phyloP scores from a whole-genome alignment of 768 basidiomycete species.

The Trametes cubensis region DNA sequence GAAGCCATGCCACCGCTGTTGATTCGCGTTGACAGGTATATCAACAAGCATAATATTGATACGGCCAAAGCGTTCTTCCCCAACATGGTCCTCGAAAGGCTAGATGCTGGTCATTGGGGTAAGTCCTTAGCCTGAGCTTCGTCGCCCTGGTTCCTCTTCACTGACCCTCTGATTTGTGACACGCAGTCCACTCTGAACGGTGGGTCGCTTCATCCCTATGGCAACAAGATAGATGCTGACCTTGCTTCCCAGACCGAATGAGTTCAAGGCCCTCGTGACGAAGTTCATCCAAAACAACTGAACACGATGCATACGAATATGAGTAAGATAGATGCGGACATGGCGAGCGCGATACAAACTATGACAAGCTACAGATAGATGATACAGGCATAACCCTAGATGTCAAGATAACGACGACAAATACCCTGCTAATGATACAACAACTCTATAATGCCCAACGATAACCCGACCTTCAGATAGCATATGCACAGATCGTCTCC shows the following conservation, averaged over 20 bases:
- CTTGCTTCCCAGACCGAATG: constrained; percentile 47
- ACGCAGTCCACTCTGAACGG: constrained; percentile 79
- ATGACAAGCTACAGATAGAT: neutral
- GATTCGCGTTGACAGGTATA: constrained; percentile 52
- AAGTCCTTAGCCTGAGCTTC: constrained; percentile 29
- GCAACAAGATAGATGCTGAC: neutral
- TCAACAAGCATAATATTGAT: constrained; percentile 71
- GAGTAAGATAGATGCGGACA: neutral
- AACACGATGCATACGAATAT: neutral
- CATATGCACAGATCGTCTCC: constrained; percentile 8
- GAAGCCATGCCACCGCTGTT: neutral
- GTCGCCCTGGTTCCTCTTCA: too few relatives aligned
- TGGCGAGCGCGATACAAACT: constrained; percentile 10
- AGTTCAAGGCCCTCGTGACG: constrained; percentile 48
- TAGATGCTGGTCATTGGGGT: constrained; percentile 92
- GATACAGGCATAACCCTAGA: neutral
- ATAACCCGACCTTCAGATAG: constrained; percentile 1
- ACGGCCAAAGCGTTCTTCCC: constrained; percentile 75
- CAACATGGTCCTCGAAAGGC: constrained; percentile 54
- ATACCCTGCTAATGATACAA: neutral
- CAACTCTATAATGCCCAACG: neutral
- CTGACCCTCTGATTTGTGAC: neutral
- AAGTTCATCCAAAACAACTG: constrained; percentile 32
- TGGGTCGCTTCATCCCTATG: constrained; percentile 30
- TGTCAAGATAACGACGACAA: neutral